These are phyloP conservation scores for Fusarium goolgardi DNA, from an alignment of 2,329 filamentous ascomycete genomes.

Conservation along the genomic window DNA sequence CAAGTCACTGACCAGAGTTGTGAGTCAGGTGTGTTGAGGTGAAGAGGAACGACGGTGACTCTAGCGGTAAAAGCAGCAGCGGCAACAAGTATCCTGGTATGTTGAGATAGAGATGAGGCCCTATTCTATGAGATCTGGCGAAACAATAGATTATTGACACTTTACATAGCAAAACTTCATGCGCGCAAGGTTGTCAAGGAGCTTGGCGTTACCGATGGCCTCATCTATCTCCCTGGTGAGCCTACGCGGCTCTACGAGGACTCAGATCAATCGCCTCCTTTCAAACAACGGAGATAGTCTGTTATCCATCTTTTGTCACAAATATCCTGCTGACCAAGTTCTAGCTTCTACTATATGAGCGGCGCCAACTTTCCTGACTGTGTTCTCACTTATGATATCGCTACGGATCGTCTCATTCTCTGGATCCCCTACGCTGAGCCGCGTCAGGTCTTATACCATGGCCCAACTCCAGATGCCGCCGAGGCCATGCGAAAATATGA, in stretches of 20 bases:
- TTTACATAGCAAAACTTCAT: conserved; percentile 63
- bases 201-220: conserved; percentile 61
- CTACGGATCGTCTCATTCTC: conserved; percentile 71
- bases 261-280: conserved; percentile 67
- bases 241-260: conserved; percentile 65
- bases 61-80: conserved; percentile 34
- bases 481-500: conserved; percentile 73
- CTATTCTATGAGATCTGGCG: background rate
- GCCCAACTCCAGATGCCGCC: conserved; percentile 67
- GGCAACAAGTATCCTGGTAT: conserved; percentile 55
- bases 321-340: background rate
- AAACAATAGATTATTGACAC: background rate
- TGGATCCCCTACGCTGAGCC: conserved; percentile 79
- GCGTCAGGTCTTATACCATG: conserved; percentile 71
- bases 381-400: conserved; percentile 68
- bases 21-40: conserved; percentile 54
- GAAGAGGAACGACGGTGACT: conserved; percentile 43
- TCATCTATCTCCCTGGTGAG: conserved; percentile 68
- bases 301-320: conserved; percentile 35
- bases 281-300: conserved; percentile 70
- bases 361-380: conserved; percentile 67
- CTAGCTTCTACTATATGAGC: conserved; percentile 69
- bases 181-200: conserved; percentile 66
- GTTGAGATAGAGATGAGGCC: background rate
- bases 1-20: conserved; percentile 5